Base-by-base conservation (phyloP, 1,284 basidiomycete genomes). In the Ganoderma meredithae region DNA sequence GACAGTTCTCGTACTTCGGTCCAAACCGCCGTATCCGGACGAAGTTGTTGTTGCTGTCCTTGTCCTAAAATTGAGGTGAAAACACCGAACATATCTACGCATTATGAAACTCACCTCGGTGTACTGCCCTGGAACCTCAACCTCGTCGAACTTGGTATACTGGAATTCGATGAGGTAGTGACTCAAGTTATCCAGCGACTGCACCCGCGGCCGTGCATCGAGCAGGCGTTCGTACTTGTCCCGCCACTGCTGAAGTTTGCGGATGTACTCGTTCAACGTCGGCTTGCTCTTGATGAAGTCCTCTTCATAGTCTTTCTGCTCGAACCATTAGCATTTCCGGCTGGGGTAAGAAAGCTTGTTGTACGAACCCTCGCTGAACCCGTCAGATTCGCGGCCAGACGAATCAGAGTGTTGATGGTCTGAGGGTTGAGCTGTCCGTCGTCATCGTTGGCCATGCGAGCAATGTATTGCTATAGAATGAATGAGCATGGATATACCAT, bases 161-260 rank as follows among this genome's bases (percentile, higher is more conserved):
- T 99, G 97, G 85, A 99, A 99, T 80, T 99, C 97, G 13, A 95
- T 95, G 72, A 99, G 84, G 82, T 96, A 99, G 81, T 98, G 96
- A 73, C 95, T 97, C 60, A 95, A 85, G 68, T 92, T 86, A 73
- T 99, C 97, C 63, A 99, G 83, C n/a, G 95, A 90, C 76, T 97
- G 95, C 64, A 92, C 82, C 60, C 92, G 90, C 44, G 96, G 94
- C 52, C 96, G 87, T 36, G 89, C 85, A 78, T 99, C 96, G 17
- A 99, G 85, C 58, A 89, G 82, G 68, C 86, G 88, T 79, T 99
- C 98, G 80, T 97, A 98, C 73, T 90, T 91, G 78, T 98, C 95
- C 63, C 97, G 87, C 98, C 98, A 99, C 71, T 88, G 86, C 78
- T 98, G 96, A 36, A 99, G 86, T 59, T 93, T 91, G 69, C 88